Conservation (phyloP, 176 grass and related monocot genomes). For the Guadua angustifolia region DNA sequence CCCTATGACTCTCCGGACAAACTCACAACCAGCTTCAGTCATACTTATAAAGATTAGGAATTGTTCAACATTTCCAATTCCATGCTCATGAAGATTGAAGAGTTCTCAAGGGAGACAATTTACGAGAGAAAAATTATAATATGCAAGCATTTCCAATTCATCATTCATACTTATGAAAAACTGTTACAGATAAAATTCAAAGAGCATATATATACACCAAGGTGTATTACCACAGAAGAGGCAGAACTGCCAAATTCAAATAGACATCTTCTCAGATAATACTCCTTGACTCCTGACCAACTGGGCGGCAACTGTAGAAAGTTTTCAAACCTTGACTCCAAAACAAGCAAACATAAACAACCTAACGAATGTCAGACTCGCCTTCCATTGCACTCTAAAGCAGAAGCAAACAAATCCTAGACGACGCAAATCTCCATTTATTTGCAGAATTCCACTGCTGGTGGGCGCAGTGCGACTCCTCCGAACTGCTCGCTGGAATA, state of each 20-base stretch:
- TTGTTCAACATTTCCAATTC: not conserved
- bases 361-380: constrained; percentile 46
- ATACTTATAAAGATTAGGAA: no score
- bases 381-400: constrained; percentile 45
- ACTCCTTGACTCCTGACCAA: constrained; percentile 38
- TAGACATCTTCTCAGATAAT: constrained; percentile 39
- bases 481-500: constrained; percentile 69
- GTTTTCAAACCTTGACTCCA: constrained; percentile 46
- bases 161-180: constrained; percentile 32
- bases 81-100: not conserved
- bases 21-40: no score
- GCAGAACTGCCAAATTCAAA: constrained; percentile 34
- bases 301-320: constrained; percentile 33
- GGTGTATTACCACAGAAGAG: constrained; percentile 25
- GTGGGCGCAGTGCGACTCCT: constrained; percentile 62
- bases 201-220: constrained; percentile 44
- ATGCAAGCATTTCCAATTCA: not conserved
- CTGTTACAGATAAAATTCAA: constrained; percentile 15
- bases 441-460: constrained; percentile 51
- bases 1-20: no score
- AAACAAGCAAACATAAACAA: constrained; percentile 44
- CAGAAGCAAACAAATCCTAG: constrained; percentile 7
- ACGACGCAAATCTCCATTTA: constrained; percentile 29
- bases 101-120: not conserved
- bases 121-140: not conserved